A percentile compares a stretch with the other conserved stretches of the same genome.
Conservation (phyloP, 1,139 yeast genomes). For the Zhuliangozyma parablackwelliae region DNA sequence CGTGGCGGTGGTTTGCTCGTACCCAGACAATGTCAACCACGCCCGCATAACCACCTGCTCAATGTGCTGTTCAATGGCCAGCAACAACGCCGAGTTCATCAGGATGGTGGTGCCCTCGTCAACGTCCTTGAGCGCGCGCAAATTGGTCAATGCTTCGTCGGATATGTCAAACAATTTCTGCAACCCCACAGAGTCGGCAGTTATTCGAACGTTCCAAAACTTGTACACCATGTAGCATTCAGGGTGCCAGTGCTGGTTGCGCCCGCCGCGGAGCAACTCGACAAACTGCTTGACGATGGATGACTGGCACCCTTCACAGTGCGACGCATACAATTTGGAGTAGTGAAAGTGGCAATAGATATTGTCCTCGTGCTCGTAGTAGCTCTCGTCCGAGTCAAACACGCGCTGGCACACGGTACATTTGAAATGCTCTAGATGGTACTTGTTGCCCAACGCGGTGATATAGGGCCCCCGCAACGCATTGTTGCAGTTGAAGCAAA, state of each 20-base stretch:
- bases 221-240: slow-evolving; percentile 98
- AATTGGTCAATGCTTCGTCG: slow-evolving; percentile 18
- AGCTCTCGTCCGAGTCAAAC: slow-evolving; percentile 89
- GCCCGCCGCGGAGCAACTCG: slow-evolving; percentile 88
- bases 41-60: slow-evolving; percentile 70
- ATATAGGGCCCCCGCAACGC: slow-evolving; percentile 92
- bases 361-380: slow-evolving; percentile 79
- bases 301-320: slow-evolving; percentile 90
- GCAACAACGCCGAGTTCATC: slow-evolving; percentile 45
- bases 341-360: slow-evolving; percentile 92
- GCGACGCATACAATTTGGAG: slow-evolving; percentile 76
- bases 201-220: slow-evolving; percentile 89
- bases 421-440: slow-evolving; percentile 92
- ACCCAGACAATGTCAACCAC: slow-evolving; percentile 85
- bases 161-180: slow-evolving; percentile 15
- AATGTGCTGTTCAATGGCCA: slow-evolving; percentile 58
- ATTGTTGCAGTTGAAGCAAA: slow-evolving; percentile 78
- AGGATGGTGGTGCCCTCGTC: slow-evolving; percentile 16
- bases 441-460: slow-evolving; percentile 87
- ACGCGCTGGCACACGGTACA: slow-evolving; percentile 85
- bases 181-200: slow-evolving; percentile 59
- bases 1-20: slow-evolving; percentile 89
- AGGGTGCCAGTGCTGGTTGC: slow-evolving; percentile 97
- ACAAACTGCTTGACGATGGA: slow-evolving; percentile 93
- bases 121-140: slow-evolving; percentile 5